Evolutionary conservation across 495 filamentous ascomycete genomes (phyloP).

Genomic region (Annulohypoxylon moriforme): DNA sequence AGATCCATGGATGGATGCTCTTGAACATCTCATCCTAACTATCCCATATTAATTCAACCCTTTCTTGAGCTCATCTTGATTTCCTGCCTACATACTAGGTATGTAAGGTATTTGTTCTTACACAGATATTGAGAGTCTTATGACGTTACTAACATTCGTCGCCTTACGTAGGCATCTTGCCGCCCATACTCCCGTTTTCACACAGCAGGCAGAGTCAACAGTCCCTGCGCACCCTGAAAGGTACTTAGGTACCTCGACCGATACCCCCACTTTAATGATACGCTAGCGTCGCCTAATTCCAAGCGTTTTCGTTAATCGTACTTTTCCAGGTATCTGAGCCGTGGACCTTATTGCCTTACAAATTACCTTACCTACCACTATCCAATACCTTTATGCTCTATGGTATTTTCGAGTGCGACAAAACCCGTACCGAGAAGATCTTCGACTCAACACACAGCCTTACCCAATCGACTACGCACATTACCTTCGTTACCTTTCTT

Average conservation of each 20-base stretch:
- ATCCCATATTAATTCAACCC: neutral
- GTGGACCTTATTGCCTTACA: neutral
- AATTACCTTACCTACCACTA: neutral
- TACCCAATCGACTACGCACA: constrained; percentile 24
- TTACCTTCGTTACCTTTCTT: constrained; percentile 3
- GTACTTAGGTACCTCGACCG: neutral
- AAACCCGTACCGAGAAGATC: constrained; percentile 24
- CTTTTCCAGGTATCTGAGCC: neutral
- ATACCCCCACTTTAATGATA: neutral
- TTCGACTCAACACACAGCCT: constrained; percentile 28
- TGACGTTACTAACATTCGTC: neutral
- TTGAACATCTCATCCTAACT: neutral
- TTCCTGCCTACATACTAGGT: neutral
- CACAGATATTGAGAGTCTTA: neutral
- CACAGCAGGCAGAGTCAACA: neutral
- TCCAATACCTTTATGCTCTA: too few relatives aligned
- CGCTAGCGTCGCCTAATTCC: neutral
- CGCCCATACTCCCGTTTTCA: neutral
- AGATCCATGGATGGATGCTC: neutral
- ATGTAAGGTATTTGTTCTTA: too few relatives aligned
- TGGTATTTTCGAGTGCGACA: constrained; percentile 32
- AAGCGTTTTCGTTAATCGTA: constrained; percentile 4
- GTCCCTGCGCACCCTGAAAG: neutral
- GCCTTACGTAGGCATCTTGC: neutral
- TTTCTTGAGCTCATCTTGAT: neutral